phyloP scores from a whole-genome alignment of 192 early-diverging fungal genomes.

The Linnemannia hyalina region DNA sequence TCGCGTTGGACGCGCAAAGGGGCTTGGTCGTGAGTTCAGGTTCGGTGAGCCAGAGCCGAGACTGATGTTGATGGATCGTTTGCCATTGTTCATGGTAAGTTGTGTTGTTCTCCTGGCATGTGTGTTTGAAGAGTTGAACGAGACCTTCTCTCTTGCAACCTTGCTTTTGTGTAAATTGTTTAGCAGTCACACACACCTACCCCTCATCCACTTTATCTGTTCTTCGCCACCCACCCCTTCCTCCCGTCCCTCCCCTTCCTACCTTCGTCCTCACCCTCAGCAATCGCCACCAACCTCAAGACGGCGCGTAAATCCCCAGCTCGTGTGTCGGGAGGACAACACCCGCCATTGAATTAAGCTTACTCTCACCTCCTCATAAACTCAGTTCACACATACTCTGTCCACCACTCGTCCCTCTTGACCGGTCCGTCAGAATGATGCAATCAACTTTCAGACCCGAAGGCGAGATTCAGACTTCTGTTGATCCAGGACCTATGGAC shows the following conservation, averaged over 20 bases:
- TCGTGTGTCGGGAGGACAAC: neutral
- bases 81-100: slow-evolving; percentile 37
- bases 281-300: neutral
- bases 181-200: neutral
- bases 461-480: slow-evolving; percentile 4
- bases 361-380: neutral
- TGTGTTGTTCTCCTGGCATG: slow-evolving; percentile 1
- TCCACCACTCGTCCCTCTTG: neutral
- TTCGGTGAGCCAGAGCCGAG: slow-evolving; percentile 13
- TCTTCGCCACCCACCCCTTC: too few relatives aligned
- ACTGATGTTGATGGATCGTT: slow-evolving; percentile 48
- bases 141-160: neutral
- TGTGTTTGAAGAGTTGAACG: neutral
- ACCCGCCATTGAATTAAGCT: neutral
- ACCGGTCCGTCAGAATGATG: slow-evolving; percentile 15
- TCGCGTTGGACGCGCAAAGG: slow-evolving; percentile 23
- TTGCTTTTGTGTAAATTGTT: neutral
- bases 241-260: too few relatives aligned
- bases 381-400: neutral
- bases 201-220: too few relatives aligned
- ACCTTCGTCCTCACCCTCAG: neutral
- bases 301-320: neutral
- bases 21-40: slow-evolving; percentile 26
- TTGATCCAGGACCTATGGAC: slow-evolving; percentile 15
- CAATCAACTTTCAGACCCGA: slow-evolving; percentile 10